Base-by-base conservation (phyloP, 495 filamentous ascomycete species). In the Hypoxylon intermedium region DNA sequence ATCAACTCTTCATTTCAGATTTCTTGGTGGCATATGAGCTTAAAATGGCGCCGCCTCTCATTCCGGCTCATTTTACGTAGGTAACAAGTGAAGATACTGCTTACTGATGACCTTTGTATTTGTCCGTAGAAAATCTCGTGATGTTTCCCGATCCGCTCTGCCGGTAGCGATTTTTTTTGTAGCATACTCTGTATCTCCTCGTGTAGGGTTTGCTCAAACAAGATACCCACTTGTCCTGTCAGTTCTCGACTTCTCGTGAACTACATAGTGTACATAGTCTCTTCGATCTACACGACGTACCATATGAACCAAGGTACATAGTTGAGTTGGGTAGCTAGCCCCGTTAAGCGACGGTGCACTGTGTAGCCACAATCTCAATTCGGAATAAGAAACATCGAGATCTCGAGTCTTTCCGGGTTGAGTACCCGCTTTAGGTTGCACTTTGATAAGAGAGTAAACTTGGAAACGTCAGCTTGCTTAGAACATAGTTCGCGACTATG, bases 141-240 rank as follows among this genome's bases (percentile, higher is more conserved):
- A 36, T 41, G 43, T 65, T 62, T 53, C 51, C 41, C 38, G 46
- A 53, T 47, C 62, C 62, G 52, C 37, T 52, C 56, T 26, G 51
- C 40, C 60, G 62, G 62, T 60, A 65, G 60, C 62, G 56, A 57
- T 19, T 34, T 53, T 53, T 36, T 18, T 56, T 37, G 51, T 47
- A 56, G 41, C 41, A 52, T 60, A 11, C 42, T 34, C n/a, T n/a
- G n/a, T n/a, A n/a, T n/a, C n/a, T n/a, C n/a, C n/a, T n/a, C n/a
- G n/a, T n/a, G 24, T 13, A 56, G 34, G 60, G 48, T 46, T 54
- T 37, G 15, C 36, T 23, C 19, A 46, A 33, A 20, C 15, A 37
- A 15, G 24, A 53, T 64, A 64, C 60, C 60, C 60, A 58, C 60
- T 64, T 64, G 48, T 64, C 49, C 48, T 58, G 60, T 58, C 60